These are phyloP conservation scores for Blastobotrys indianensis DNA, from an alignment of 1,139 yeast genomes.

Conservation along the genomic window DNA sequence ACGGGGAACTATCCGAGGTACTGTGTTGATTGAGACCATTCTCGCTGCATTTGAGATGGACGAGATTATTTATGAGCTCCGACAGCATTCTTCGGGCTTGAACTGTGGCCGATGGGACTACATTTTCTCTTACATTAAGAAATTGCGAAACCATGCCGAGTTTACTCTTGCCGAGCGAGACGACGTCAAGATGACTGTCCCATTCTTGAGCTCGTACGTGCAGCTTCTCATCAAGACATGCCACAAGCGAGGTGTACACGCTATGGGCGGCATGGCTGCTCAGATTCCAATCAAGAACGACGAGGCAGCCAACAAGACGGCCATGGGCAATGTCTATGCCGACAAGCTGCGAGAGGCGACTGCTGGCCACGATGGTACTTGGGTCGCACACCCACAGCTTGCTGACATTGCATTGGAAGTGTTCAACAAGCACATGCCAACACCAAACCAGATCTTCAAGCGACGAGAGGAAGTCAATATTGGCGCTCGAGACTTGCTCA, in stretches of 20 bases:
- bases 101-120: constrained; percentile 85
- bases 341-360: constrained; percentile 70
- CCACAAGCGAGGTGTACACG: constrained; percentile 71
- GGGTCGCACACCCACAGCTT: constrained; percentile 80
- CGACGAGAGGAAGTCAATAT: constrained; percentile 45
- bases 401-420: constrained; percentile 71
- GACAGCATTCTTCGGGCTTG: constrained; percentile 69
- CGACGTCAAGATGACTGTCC: constrained; percentile 70
- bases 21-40: constrained; percentile 72
- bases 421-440: constrained; percentile 76
- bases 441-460: constrained; percentile 71
- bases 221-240: constrained; percentile 62
- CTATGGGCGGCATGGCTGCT: constrained; percentile 85
- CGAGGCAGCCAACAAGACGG: constrained; percentile 54
- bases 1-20: constrained; percentile 71
- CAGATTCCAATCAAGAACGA: constrained; percentile 74
- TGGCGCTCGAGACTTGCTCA: constrained; percentile 62
- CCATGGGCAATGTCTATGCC: constrained; percentile 65
- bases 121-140: constrained; percentile 66
- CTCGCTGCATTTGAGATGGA: constrained; percentile 79
- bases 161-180: constrained; percentile 66
- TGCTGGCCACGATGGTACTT: constrained; percentile 76
- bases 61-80: constrained; percentile 68
- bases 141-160: constrained; percentile 56
- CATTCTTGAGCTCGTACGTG: constrained; percentile 69